Base-by-base conservation (phyloP, 768 basidiomycete species). In the Sarcodon sp. region DNA sequence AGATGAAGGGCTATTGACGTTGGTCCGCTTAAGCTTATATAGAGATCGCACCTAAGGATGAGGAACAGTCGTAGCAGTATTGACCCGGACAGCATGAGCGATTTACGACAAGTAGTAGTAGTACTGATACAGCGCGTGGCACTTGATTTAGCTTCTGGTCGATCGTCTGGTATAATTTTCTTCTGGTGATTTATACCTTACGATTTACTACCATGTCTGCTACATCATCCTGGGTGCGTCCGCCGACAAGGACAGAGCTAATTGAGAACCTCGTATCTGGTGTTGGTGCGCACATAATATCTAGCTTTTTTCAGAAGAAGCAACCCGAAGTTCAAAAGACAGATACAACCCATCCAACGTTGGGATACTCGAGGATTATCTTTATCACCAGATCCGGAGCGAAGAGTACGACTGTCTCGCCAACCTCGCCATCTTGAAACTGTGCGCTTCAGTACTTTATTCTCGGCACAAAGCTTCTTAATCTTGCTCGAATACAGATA, bases 281-380 rank as follows among this genome's bases (percentile, higher is more conserved):
- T 39, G 89, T 92, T 43, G 89, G 88, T 87, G 52, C 54, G 87
- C 64, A 45, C 43, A 9, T 33, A 15, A 12, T 44, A 18, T 33
- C 41, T 46, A 31, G 3, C 3, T 10, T 41, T 6, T 16, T 43
- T 15, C 31, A 38, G 33, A 18, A 35, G 4, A 35, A 43, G 18
- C 27, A 35, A 11, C 33, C 13, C 13, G 18, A 41, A 7, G n/a
- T 45, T 32, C 47, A 45, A 7, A 50, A 96, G 94, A 98, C 71
- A 84, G 94, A 50, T 98, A 98, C 66, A 98, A 97, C 67, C 94
- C 94, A 38, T 82, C 83, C 46, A 98, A 98, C 63, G 80, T 94
- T 50, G 72, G 79, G 35, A 87, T 92, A 55, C 80, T 98, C 50
- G 94, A 97, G 67, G 94, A 97, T 62, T 97, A 98, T 68, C 80